phyloP scores from a whole-genome alignment of 495 filamentous ascomycete species.

The Pseudotulostoma volvatum region DNA sequence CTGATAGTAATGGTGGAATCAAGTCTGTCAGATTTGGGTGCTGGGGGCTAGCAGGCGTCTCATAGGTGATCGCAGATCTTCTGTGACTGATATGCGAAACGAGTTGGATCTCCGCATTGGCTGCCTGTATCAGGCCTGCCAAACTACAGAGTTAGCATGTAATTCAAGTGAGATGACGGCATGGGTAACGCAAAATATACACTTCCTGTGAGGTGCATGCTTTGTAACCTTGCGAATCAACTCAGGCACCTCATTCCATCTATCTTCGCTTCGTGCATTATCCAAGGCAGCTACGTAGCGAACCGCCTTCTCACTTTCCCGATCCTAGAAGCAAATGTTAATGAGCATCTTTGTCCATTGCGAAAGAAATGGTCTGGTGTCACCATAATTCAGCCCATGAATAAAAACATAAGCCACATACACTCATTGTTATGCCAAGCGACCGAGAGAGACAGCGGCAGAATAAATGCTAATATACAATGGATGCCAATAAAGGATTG shows the following conservation, averaged over 20 bases:
- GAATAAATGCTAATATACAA: too few species aligned
- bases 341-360: too few species aligned
- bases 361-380: too few species aligned
- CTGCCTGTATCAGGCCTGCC: slow-evolving; percentile 59
- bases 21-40: slow-evolving; percentile 42
- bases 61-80: slow-evolving; percentile 14
- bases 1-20: slow-evolving; percentile 41
- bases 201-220: slow-evolving; percentile 73
- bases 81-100: slow-evolving; percentile 30
- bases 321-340: too few species aligned
- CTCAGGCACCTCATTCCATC: slow-evolving; percentile 82
- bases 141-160: slow-evolving; percentile 5
- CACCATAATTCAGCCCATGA: too few species aligned
- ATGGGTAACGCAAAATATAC: slow-evolving; percentile 33
- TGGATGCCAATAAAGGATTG: too few species aligned
- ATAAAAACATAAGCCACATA: too few species aligned
- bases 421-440: too few species aligned
- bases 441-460: too few species aligned
- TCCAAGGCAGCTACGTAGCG: slow-evolving; percentile 70
- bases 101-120: slow-evolving; percentile 53
- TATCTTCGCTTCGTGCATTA: slow-evolving; percentile 68
- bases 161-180: slow-evolving; percentile 5
- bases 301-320: slow-evolving; percentile 49
- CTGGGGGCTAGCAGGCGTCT: slow-evolving; percentile 22
- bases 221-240: slow-evolving; percentile 81